Conservation (phyloP, 73 alveolate species). For the Paramecium sonneborni region DNA sequence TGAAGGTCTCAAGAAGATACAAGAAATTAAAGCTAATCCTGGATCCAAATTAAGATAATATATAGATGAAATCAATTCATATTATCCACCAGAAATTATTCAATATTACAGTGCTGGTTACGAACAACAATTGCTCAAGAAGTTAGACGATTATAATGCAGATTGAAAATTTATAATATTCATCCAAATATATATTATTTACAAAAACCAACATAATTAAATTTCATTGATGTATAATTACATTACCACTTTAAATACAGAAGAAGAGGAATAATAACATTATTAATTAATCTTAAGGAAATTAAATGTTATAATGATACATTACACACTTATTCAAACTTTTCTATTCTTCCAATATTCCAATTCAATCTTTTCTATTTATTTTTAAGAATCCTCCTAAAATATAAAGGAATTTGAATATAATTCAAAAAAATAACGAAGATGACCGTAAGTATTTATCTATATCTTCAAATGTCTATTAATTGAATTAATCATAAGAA, state of each 20-base stretch:
- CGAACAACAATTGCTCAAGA: constrained; percentile 55
- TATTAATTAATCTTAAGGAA: no score
- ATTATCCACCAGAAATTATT: constrained; percentile 62
- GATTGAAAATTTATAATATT: constrained; percentile 24
- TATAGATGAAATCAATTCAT: constrained; percentile 52
- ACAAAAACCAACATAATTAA: no score
- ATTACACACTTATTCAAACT: no score
- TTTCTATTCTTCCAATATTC: no score
- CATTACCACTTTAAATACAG: no score
- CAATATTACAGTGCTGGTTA: constrained; percentile 63
- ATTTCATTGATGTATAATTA: no score
- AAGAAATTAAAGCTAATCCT: constrained; percentile 64
- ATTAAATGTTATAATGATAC: no score
- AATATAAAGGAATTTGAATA: no score
- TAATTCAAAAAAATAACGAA: background rate
- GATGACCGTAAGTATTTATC: background rate
- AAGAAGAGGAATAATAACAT: no score
- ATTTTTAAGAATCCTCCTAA: no score
- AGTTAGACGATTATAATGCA: constrained; percentile 62
- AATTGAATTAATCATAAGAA: background rate
- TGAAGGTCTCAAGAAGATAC: constrained; percentile 61
- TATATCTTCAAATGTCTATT: background rate
- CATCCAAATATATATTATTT: background rate
- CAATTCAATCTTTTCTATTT: no score
- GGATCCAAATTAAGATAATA: constrained; percentile 63